Percentiles rank a stretch among this genome's conserved stretches.
Evolutionary conservation across 768 basidiomycete species (phyloP).

Genomic region (Udeniomyces megalosporus): DNA sequence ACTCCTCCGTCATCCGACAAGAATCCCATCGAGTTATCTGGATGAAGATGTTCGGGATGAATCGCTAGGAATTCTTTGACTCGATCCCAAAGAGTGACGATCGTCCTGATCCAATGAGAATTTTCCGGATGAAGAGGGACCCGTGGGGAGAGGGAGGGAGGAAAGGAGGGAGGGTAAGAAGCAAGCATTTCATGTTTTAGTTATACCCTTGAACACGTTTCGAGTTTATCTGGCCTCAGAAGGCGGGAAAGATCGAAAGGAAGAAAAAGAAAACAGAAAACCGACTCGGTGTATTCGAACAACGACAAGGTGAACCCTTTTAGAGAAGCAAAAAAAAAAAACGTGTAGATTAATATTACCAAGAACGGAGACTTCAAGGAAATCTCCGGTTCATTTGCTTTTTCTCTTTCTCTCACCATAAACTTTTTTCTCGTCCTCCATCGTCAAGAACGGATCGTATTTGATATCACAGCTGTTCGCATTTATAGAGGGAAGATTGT

Average conservation of each 20-base stretch:
- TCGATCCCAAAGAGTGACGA: conserved; percentile 59
- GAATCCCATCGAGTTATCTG: conserved; percentile 55
- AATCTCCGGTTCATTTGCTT: too few species aligned
- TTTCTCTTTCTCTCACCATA: conserved; percentile 45
- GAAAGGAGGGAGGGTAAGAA: background rate
- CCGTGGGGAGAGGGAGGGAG: background rate
- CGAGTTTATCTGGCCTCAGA: too few species aligned
- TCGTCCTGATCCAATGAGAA: too few species aligned
- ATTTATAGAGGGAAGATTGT: too few species aligned
- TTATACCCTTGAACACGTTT: too few species aligned
- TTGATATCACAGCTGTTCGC: conserved; percentile 36
- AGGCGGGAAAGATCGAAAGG: too few species aligned
- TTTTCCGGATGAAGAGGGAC: too few species aligned
- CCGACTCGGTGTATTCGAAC: conserved; percentile 41
- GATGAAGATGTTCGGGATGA: conserved; percentile 6
- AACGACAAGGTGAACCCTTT: conserved; percentile 52
- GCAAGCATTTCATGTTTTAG: too few species aligned
- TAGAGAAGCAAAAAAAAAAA: too few species aligned
- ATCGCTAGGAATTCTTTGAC: conserved; percentile 33
- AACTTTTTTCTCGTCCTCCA: conserved; percentile 62
- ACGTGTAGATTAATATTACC: too few species aligned
- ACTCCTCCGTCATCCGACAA: conserved; percentile 58
- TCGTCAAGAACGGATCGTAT: conserved; percentile 67
- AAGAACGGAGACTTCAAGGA: too few species aligned
- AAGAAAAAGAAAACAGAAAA: too few species aligned